Conservation (phyloP, 164 flowering plant species). For the Vitis riparia region DNA sequence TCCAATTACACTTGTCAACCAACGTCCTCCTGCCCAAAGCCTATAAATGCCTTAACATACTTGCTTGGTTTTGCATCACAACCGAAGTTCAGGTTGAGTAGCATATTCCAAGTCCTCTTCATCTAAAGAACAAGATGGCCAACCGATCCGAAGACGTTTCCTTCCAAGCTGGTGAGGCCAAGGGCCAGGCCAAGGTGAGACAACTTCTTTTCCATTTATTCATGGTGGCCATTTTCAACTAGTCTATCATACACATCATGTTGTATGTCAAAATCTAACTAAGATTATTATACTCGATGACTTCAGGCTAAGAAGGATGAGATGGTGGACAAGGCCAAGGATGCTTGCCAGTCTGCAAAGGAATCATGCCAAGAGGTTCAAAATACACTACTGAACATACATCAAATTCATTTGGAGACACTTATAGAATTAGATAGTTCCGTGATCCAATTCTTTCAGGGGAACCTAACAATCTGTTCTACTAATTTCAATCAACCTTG, state of each 20-base stretch:
- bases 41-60: background rate
- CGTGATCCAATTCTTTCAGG: too few relatives aligned
- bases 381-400: too few relatives aligned
- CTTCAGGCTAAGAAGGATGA: constrained; percentile 5
- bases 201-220: background rate
- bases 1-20: background rate
- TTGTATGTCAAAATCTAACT: background rate
- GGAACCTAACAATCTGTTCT: too few relatives aligned
- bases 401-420: too few relatives aligned
- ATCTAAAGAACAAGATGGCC: background rate
- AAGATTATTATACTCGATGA: background rate
- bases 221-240: too few relatives aligned
- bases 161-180: constrained; percentile 10
- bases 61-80: background rate
- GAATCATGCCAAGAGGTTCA: constrained; percentile 10
- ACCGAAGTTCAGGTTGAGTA: background rate
- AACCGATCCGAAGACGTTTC: constrained; percentile 1
- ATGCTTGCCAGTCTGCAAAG: background rate
- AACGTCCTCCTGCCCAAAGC: background rate
- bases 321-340: constrained; percentile 6
- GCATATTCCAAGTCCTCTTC: too few relatives aligned
- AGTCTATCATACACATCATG: background rate
- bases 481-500: too few relatives aligned
- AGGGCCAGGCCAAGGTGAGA: constrained; percentile 7
- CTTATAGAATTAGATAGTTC: too few relatives aligned